These are phyloP conservation scores for Geranomyces michiganensis DNA, from an alignment of 192 early-diverging fungal species.

Conservation along the genomic window DNA sequence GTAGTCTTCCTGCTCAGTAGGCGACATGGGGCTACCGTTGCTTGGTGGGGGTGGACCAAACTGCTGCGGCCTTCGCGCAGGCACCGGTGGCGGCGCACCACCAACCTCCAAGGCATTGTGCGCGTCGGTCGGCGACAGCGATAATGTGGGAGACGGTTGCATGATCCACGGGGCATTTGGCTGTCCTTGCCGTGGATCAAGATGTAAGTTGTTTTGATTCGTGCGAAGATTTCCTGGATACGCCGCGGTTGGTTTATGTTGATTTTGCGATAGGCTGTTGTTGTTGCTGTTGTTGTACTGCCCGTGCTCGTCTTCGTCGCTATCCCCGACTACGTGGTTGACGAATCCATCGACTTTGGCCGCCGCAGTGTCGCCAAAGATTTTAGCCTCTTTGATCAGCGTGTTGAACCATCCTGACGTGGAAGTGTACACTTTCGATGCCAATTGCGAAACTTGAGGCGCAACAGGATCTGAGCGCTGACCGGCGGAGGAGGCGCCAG, in stretches of 20 bases:
- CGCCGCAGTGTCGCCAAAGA: constrained; percentile 38
- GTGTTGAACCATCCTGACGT: constrained; percentile 42
- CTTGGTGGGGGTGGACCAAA: background rate
- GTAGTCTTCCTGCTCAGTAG: constrained; percentile 49
- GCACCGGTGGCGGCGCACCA: background rate
- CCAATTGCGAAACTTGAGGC: constrained; percentile 36
- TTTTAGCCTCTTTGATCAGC: constrained; percentile 39
- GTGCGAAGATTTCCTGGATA: constrained; percentile 22
- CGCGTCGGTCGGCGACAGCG: background rate
- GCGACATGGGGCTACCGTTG: background rate
- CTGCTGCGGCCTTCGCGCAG: background rate
- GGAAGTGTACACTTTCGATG: constrained; percentile 35
- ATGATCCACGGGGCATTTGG: constrained; percentile 5
- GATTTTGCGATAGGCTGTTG: background rate
- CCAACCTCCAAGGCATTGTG: background rate
- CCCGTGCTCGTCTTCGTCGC: constrained; percentile 21
- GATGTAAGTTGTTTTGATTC: background rate
- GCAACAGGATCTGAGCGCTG: background rate
- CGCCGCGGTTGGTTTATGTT: background rate
- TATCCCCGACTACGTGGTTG: constrained; percentile 23
- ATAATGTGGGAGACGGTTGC: background rate
- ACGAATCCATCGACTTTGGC: constrained; percentile 40
- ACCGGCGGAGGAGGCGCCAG: constrained; percentile 11
- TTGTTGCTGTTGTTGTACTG: background rate
- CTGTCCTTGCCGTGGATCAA: background rate